These are phyloP conservation scores for Taphrina pruni DNA, from an alignment of 1,139 yeast species.

Conservation along the genomic window DNA sequence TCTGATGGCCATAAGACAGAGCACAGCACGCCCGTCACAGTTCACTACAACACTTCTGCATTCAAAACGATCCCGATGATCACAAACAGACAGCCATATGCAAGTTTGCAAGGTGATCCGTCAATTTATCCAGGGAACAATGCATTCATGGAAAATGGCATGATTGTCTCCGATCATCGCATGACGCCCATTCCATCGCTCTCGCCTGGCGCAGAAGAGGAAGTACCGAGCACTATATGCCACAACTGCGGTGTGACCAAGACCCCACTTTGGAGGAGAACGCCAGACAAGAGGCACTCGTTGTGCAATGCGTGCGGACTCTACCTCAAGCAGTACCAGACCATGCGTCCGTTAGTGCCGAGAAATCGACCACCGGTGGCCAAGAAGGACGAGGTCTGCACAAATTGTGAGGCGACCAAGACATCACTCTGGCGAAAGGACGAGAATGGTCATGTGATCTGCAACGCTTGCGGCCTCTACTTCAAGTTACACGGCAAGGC, in stretches of 20 bases:
- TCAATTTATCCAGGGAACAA: background rate
- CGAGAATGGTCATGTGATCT: constrained; percentile 71
- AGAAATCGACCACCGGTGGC: constrained; percentile 35
- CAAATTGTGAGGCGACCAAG: constrained; percentile 78
- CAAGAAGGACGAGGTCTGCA: constrained; percentile 39
- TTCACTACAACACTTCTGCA: constrained; percentile 7
- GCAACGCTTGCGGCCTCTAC: constrained; percentile 88
- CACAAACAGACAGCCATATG: constrained; percentile 9
- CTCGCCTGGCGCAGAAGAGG: constrained; percentile 15
- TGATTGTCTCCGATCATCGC: background rate
- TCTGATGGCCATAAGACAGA: background rate
- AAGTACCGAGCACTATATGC: constrained; percentile 53
- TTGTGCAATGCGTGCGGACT: constrained; percentile 78
- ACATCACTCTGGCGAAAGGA: constrained; percentile 90
- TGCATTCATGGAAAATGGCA: background rate
- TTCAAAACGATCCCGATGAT: constrained; percentile 13
- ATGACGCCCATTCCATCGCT: constrained; percentile 2
- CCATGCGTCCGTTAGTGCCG: constrained; percentile 53
- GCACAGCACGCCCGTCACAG: background rate
- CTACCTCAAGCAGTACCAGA: constrained; percentile 54
- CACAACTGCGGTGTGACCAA: constrained; percentile 71
- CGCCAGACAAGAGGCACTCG: constrained; percentile 64
- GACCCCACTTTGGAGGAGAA: constrained; percentile 73
- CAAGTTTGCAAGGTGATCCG: background rate
- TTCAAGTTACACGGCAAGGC: constrained; percentile 77